A percentile compares a stretch with the other conserved stretches of the same genome.
These are phyloP conservation scores for Haematococcus lacustris DNA, from an alignment of 139 green algal genomes.

Conservation along the genomic window DNA sequence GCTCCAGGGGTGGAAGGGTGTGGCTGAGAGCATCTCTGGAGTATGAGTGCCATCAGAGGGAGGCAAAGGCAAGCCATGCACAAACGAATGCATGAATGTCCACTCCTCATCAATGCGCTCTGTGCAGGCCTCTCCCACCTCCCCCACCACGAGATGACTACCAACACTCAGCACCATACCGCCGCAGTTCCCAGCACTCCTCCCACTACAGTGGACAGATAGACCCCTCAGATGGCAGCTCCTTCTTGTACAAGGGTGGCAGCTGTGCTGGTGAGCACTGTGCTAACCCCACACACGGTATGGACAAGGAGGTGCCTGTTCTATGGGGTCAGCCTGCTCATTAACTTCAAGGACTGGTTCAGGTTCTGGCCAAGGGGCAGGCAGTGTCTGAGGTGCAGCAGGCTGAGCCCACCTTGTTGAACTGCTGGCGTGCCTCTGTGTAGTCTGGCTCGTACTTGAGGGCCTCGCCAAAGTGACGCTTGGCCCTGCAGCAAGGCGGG, in stretches of 20 bases:
- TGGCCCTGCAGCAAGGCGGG: too few relatives aligned
- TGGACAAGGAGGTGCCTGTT: not conserved
- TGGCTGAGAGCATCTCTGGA: too few relatives aligned
- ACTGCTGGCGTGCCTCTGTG: constrained; percentile 25
- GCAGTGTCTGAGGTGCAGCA: not conserved
- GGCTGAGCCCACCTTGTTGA: constrained; percentile 34
- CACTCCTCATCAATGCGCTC: too few relatives aligned
- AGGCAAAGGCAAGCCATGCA: too few relatives aligned
- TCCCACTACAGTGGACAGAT: not conserved
- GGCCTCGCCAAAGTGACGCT: constrained; percentile 47
- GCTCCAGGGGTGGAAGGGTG: too few relatives aligned
- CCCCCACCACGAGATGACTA: not conserved
- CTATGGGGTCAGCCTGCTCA: not conserved
- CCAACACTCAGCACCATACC: not conserved
- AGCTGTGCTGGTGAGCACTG: not conserved
- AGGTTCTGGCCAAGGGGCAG: not conserved
- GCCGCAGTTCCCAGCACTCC: not conserved
- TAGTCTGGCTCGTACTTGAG: constrained; percentile 61
- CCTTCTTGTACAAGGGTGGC: not conserved
- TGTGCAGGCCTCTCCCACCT: constrained; percentile 2
- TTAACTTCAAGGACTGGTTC: not conserved
- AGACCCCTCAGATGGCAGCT: constrained; percentile 17
- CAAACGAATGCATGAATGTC: too few relatives aligned
- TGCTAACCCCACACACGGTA: not conserved
- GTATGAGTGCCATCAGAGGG: too few relatives aligned